phyloP scores from a whole-genome alignment of 164 flowering plant genomes.

The Sextonia rubra region DNA sequence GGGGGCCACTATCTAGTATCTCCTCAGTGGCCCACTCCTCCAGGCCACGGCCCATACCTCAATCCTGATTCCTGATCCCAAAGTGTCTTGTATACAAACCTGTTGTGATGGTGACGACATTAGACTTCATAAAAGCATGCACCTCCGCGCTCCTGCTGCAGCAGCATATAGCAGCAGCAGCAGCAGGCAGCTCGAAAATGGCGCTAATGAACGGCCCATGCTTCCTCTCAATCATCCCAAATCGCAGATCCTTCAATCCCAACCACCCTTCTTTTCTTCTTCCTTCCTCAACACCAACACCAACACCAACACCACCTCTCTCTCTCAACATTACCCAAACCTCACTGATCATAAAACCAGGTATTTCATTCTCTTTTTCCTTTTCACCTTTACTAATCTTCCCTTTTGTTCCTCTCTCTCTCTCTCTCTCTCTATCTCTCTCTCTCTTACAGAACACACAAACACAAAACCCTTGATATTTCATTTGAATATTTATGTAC shows the following conservation, averaged over 20 bases:
- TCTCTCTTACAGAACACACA: not conserved
- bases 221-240: constrained; percentile 9
- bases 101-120: too few relatives aligned
- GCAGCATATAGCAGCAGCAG: not conserved
- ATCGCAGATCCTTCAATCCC: not conserved
- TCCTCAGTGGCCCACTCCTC: too few relatives aligned
- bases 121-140: too few relatives aligned
- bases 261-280: not conserved
- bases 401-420: not conserved
- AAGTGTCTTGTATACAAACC: too few relatives aligned
- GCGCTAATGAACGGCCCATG: not conserved
- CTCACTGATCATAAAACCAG: constrained; percentile 7
- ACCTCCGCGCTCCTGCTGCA: not conserved
- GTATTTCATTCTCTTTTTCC: not conserved
- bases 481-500: not conserved
- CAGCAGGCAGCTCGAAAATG: not conserved
- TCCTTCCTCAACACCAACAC: not conserved
- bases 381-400: not conserved
- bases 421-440: too few relatives aligned
- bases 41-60: too few relatives aligned
- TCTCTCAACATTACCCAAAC: not conserved
- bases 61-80: too few relatives aligned
- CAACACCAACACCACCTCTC: too few relatives aligned
- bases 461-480: constrained; percentile 7
- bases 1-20: too few relatives aligned